These are phyloP conservation scores for Streptanthus diversifolius DNA, from an alignment of 345 rosid species.

Conservation along the genomic window DNA sequence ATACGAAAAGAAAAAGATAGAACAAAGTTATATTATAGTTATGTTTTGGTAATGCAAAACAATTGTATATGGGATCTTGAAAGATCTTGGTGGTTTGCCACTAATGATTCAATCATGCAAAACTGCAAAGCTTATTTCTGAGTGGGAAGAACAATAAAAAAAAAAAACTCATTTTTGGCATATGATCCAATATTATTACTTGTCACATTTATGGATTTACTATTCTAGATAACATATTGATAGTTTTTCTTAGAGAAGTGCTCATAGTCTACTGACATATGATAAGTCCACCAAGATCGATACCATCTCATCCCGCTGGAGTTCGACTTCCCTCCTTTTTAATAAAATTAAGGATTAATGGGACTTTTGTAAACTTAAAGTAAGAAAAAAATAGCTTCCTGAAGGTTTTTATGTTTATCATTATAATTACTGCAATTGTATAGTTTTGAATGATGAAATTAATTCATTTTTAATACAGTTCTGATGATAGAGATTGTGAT, in stretches of 20 bases:
- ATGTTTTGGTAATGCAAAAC: not conserved
- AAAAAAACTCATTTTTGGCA: not conserved
- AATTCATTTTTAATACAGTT: not conserved
- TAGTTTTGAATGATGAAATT: not conserved
- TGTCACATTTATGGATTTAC: too few species aligned
- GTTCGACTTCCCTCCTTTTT: too few species aligned
- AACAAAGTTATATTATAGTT: not conserved
- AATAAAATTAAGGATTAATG: too few species aligned
- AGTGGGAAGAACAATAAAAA: not conserved
- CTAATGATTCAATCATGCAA: slow-evolving; percentile 6
- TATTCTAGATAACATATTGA: not conserved
- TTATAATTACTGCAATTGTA: not conserved
- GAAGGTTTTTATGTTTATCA: not conserved
- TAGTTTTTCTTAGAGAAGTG: not conserved
- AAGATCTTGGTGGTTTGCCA: slow-evolving; percentile 7
- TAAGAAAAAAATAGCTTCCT: not conserved
- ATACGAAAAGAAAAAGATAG: too few species aligned
- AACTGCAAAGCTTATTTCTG: not conserved
- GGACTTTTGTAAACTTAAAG: not conserved
- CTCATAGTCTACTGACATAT: not conserved
- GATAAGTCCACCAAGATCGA: not conserved
- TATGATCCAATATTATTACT: not conserved
- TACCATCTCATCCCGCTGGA: not conserved
- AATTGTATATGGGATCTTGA: not conserved
- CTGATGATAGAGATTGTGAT: not conserved